These are phyloP conservation scores for Chytriomyces confervae DNA, from an alignment of 192 early-diverging fungal species.

Conservation along the genomic window DNA sequence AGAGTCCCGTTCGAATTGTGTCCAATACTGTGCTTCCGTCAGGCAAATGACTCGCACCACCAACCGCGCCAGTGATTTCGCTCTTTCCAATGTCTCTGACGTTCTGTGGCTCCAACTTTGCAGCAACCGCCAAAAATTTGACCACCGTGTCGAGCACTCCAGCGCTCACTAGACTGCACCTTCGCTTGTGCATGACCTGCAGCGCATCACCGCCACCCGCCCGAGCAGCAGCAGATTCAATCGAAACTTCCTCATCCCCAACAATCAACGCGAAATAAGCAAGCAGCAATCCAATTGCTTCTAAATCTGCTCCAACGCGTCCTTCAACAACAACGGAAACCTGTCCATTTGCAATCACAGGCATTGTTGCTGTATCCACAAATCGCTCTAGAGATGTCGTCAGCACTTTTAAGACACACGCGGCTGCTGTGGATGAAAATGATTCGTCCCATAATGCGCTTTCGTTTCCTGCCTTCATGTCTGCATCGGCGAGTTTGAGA, in stretches of 20 bases:
- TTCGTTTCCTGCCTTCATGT: slow-evolving; percentile 53
- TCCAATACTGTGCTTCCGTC: slow-evolving; percentile 23
- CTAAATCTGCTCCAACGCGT: slow-evolving; percentile 49
- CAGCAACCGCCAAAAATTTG: slow-evolving; percentile 36
- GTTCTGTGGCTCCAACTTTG: slow-evolving; percentile 37
- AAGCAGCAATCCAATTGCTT: slow-evolving; percentile 62
- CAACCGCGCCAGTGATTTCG: neutral
- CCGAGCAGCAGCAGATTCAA: neutral
- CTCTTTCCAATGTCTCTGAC: slow-evolving; percentile 19
- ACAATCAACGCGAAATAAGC: slow-evolving; percentile 56
- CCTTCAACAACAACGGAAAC: neutral
- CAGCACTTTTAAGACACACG: slow-evolving; percentile 32
- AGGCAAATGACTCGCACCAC: neutral
- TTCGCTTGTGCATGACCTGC: neutral
- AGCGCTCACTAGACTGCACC: neutral
- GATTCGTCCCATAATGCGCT: slow-evolving; percentile 10
- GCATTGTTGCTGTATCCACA: neutral
- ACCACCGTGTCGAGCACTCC: slow-evolving; percentile 12
- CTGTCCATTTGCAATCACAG: slow-evolving; percentile 8
- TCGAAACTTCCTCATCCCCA: neutral
- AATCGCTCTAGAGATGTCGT: slow-evolving; percentile 34
- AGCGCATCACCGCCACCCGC: neutral
- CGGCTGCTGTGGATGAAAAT: neutral
- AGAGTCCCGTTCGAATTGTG: slow-evolving; percentile 35
- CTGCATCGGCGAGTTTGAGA: slow-evolving; percentile 71